These are phyloP conservation scores for Ogataea trehalophila DNA, from an alignment of 805 yeast genomes.

Conservation along the genomic window DNA sequence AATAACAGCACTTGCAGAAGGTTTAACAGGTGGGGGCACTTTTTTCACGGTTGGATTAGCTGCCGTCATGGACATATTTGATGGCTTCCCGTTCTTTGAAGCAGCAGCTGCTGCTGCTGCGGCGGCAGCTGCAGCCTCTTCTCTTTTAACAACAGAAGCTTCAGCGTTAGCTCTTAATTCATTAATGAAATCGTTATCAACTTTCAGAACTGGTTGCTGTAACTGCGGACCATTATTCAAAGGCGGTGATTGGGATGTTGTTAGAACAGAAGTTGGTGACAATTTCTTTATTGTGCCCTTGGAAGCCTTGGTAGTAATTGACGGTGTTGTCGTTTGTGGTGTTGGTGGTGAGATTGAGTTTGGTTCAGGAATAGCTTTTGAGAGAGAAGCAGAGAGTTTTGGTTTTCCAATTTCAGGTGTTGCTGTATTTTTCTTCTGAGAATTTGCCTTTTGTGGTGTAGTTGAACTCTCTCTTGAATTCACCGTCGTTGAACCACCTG, in stretches of 20 bases:
- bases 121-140: constrained; percentile 23
- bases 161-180: constrained; percentile 28
- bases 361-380: background rate
- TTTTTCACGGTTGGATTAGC: background rate
- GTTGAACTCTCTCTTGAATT: constrained; percentile 21
- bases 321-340: background rate
- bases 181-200: constrained; percentile 24
- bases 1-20: background rate
- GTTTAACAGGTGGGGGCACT: background rate
- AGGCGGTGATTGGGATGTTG: constrained; percentile 4
- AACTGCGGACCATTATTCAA: background rate
- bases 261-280: background rate
- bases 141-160: constrained; percentile 24
- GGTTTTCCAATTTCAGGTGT: background rate
- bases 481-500: constrained; percentile 12
- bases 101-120: constrained; percentile 23
- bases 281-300: too few species aligned
- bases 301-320: background rate
- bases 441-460: constrained; percentile 9
- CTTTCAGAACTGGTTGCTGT: constrained; percentile 16
- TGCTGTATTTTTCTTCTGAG: background rate
- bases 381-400: background rate
- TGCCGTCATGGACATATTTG: background rate
- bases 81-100: constrained; percentile 1
- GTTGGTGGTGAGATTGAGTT: background rate